Evolutionary conservation across 345 rosid species (phyloP), one percentile per base, ranked within the genome.

Genomic region (Salix purpurea): DNA sequence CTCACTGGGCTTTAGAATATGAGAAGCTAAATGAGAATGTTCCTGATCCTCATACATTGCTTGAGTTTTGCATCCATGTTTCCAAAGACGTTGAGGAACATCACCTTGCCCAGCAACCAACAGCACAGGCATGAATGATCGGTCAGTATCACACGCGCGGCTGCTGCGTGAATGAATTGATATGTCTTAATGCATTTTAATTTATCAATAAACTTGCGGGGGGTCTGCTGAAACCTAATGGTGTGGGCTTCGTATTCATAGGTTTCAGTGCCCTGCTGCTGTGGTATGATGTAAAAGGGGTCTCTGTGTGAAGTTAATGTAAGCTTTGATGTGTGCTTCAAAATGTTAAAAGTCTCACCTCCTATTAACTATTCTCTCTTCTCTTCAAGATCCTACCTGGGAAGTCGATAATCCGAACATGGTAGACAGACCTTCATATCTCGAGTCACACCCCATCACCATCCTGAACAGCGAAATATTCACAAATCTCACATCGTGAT

Each of bases 81-180:
- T 67, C 46, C 65, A 82, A 72, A 37, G 78, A 82, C 50, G 68
- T 84, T 7, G 76, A 81, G 26, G 44, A 77, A 62, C 65, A 73
- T 73, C 84, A 39, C 44, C 42, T 67, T 11, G 8, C 16, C 44
- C 69, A 19, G n/a, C 1, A 30, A n/a, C 68, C 40, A 15, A 15
- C 4, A 11, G 18, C 36, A 5, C 32, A 15, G 19, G 34, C 18
- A n/a, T 24, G 26, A 30, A 23, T 32, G 34, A 32, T 4, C 34
- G 34, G 5, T 32, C 34, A 32, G 34, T 0, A 32, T 0, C 34
- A 32, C 34, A 32, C 4, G 34, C 34, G 34, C 4, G 34, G 34
- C 34, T 32, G 34, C 34, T 32, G 34, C 34, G 4, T 32, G 34
- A 32, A 32, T 32, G 34, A 0, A 32, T 32, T 32, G 0, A 32